A percentile compares a stretch with the other conserved stretches of the same genome.
Evolutionary conservation across 2,329 filamentous ascomycete species (phyloP).

Genomic region (Monosporascus sp.): DNA sequence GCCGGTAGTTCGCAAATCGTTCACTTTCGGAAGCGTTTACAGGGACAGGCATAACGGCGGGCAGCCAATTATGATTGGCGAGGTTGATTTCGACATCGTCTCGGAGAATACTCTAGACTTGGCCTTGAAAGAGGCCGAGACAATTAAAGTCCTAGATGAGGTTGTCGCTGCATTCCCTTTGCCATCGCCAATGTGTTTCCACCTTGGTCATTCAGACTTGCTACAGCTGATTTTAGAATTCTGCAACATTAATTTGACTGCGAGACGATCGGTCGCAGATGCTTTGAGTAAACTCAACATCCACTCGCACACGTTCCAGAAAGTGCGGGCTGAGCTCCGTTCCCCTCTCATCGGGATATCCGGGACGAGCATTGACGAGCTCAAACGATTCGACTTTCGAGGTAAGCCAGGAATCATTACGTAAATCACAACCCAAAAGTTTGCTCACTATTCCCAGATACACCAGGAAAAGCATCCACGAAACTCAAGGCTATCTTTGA

Average conservation of each 20-base stretch:
- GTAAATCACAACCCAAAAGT: neutral
- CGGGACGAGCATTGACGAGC: constrained; percentile 83
- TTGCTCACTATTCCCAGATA: constrained; percentile 34
- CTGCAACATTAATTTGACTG: constrained; percentile 69
- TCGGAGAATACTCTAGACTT: constrained; percentile 76
- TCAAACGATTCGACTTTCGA: constrained; percentile 87
- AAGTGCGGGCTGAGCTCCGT: constrained; percentile 75
- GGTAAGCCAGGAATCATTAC: constrained; percentile 38
- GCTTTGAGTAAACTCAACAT: constrained; percentile 84
- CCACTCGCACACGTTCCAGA: constrained; percentile 73
- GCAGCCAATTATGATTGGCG: constrained; percentile 76
- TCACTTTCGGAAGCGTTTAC: constrained; percentile 84
- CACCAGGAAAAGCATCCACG: constrained; percentile 51
- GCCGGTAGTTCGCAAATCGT: constrained; percentile 68
- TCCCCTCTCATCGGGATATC: constrained; percentile 78
- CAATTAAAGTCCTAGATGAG: constrained; percentile 91
- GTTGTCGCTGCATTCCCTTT: constrained; percentile 77
- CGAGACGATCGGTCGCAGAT: constrained; percentile 71
- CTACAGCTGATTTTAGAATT: constrained; percentile 86
- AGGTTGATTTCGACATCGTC: constrained; percentile 96
- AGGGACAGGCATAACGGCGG: constrained; percentile 73
- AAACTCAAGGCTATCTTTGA: constrained; percentile 57
- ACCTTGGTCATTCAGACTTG: constrained; percentile 83
- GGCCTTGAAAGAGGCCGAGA: constrained; percentile 86
- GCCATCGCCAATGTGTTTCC: constrained; percentile 76